These are phyloP conservation scores for Arabidopsis arenosa DNA, from an alignment of 345 rosid species.

Conservation along the genomic window DNA sequence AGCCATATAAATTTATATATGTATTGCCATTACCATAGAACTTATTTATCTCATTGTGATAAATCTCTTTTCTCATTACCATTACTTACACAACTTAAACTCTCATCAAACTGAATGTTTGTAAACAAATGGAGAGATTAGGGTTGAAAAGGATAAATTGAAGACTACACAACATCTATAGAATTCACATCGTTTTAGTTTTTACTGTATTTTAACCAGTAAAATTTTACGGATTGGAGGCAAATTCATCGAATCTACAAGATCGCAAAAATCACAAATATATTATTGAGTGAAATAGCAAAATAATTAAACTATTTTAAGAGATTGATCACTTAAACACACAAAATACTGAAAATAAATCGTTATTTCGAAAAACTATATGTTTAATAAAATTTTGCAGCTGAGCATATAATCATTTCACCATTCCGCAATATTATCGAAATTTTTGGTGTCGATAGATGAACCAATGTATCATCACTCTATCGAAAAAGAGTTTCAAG, in stretches of 20 bases:
- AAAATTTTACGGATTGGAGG: too few relatives aligned
- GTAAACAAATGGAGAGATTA: not conserved
- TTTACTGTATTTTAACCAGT: too few relatives aligned
- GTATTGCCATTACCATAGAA: not conserved
- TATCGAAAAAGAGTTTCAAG: not conserved
- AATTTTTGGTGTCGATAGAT: too few relatives aligned
- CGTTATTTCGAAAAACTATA: not conserved
- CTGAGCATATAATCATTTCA: not conserved
- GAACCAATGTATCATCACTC: not conserved
- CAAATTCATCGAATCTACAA: too few relatives aligned
- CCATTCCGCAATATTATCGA: not conserved
- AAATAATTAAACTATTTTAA: not conserved
- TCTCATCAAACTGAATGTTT: not conserved
- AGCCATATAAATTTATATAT: not conserved
- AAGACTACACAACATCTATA: not conserved
- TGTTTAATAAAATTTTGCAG: not conserved
- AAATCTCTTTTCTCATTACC: conserved; percentile 1
- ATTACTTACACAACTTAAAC: not conserved
- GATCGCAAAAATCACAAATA: too few relatives aligned
- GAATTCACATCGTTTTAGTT: too few relatives aligned
- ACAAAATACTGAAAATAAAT: not conserved
- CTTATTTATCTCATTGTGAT: not conserved
- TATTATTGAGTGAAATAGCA: too few relatives aligned
- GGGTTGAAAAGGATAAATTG: not conserved
- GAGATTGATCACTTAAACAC: not conserved